A percentile compares a stretch with the other conserved stretches of the same genome.
Evolutionary conservation across 2,329 filamentous ascomycete species (phyloP).

Genomic region (Chaetothyriales sp.): DNA sequence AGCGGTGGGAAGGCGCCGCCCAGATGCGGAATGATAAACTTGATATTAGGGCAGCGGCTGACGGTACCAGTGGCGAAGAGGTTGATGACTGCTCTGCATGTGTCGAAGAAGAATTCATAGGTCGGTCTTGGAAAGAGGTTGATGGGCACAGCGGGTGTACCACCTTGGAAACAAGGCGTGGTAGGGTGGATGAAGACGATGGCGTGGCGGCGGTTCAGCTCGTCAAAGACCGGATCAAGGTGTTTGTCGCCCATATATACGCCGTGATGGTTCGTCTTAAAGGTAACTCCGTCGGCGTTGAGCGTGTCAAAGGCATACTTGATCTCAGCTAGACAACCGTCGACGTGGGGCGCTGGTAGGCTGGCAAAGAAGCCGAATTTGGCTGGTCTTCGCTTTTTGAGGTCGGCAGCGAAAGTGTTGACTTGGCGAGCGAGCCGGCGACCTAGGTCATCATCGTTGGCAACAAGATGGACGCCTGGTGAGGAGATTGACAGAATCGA

Average conservation of each 20-base stretch:
- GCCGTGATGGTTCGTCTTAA: constrained; percentile 42
- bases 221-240: constrained; percentile 36
- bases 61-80: constrained; percentile 37
- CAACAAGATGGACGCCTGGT: constrained; percentile 38
- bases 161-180: constrained; percentile 18
- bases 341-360: constrained; percentile 39
- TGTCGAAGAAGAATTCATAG: constrained; percentile 43
- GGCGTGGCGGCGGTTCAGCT: constrained; percentile 33
- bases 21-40: constrained; percentile 36
- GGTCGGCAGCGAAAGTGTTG: constrained; percentile 20
- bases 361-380: constrained; percentile 42
- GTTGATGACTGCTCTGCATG: constrained; percentile 35
- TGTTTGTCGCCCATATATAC: constrained; percentile 37
- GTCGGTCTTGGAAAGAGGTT: constrained; percentile 30
- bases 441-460: constrained; percentile 26
- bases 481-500: constrained; percentile 43
- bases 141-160: constrained; percentile 12
- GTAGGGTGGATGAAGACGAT: constrained; percentile 45
- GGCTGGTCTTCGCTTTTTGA: constrained; percentile 18
- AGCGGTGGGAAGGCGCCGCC: constrained; percentile 31
- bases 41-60: constrained; percentile 32
- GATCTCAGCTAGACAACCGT: constrained; percentile 36
- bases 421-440: constrained; percentile 26
- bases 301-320: constrained; percentile 25
- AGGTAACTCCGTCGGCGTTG: constrained; percentile 38